Evolutionary conservation across 2,329 filamentous ascomycete genomes (phyloP), one percentile per base, ranked within the genome.

Genomic region (Ceratocystiopsis minuta): DNA sequence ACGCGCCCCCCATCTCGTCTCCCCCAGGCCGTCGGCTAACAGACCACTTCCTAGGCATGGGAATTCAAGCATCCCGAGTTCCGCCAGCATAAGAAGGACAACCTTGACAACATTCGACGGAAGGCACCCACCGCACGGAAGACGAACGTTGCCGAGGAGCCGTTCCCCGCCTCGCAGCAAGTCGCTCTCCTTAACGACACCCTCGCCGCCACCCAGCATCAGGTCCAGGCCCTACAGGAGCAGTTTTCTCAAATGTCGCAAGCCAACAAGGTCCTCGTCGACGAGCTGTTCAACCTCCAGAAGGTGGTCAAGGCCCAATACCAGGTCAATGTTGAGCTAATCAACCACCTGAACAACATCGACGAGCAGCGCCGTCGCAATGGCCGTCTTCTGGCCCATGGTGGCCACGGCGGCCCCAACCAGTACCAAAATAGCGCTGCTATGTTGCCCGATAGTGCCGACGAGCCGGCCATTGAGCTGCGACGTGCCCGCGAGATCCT

Each of bases 61-160:
- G 90, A 98, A 57, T 98, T 98, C 58, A 93, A 90, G 57, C 90
- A 98, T 55, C 88, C 88, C 13, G 86, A 94, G 53, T 98, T 98
- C 64, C 82, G 86, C 52, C 80, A 82, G 49, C 88, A 95, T 60
- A 92, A 88, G 61, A 95, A 95, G 59, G 86, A 95, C 56, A 90
- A 86, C 37, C 68, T 98, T 38, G 90, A 98, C 55, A 96, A 95
- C 51, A 98, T 98, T 54, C 77, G 86, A 53, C 73, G 90, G 51
- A 98, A 98, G 63, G 88, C 90, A 3, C 90, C 90, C 0, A 86
- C 88, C 2, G 83, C 88, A 3, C 70, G 88, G 49, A 96, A 95
- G 57, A 57, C 66, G 9, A 47, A 46, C 49, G 63, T 64, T 12
- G 57, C 66, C 16, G 79, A 78, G 43, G 86, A 94, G 41, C 70